These are phyloP conservation scores for Daldinia vernicosa DNA, from an alignment of 495 filamentous ascomycete species.

Conservation along the genomic window DNA sequence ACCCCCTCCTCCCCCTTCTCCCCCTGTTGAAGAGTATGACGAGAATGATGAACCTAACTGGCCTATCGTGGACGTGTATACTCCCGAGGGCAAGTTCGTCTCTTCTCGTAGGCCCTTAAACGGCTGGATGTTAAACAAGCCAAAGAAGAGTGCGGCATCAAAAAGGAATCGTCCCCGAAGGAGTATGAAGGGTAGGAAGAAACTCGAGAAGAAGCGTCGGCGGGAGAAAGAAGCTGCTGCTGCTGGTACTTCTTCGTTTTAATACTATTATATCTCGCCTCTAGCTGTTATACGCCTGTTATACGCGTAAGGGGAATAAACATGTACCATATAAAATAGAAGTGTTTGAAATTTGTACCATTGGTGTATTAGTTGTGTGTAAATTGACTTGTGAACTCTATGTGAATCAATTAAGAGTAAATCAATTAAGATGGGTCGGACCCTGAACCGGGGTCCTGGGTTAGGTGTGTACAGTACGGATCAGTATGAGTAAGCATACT, in stretches of 20 bases:
- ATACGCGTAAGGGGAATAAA: neutral
- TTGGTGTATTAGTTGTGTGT: neutral
- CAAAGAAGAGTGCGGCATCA: slow-evolving; percentile 27
- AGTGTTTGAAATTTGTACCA: neutral
- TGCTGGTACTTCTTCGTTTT: neutral
- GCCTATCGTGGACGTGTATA: slow-evolving; percentile 85
- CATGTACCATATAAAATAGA: neutral
- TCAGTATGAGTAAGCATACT: neutral
- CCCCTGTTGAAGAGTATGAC: slow-evolving; percentile 5
- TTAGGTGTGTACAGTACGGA: neutral
- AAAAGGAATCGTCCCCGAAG: slow-evolving; percentile 55
- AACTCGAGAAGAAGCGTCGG: slow-evolving; percentile 52
- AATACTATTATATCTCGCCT: neutral
- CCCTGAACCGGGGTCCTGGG: slow-evolving; percentile 25
- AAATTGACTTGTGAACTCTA: neutral
- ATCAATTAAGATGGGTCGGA: slow-evolving; percentile 7
- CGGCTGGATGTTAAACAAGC: slow-evolving; percentile 67
- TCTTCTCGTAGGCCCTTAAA: slow-evolving; percentile 75
- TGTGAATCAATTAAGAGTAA: too few species aligned
- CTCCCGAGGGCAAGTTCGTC: slow-evolving; percentile 81
- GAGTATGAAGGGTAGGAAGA: slow-evolving; percentile 70
- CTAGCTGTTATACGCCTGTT: too few species aligned
- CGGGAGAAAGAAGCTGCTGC: slow-evolving; percentile 24
- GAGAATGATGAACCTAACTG: slow-evolving; percentile 48
- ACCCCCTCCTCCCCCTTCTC: slow-evolving; percentile 23